phyloP scores from a whole-genome alignment of 305 asterid species.

The Fraxinus paxiana region DNA sequence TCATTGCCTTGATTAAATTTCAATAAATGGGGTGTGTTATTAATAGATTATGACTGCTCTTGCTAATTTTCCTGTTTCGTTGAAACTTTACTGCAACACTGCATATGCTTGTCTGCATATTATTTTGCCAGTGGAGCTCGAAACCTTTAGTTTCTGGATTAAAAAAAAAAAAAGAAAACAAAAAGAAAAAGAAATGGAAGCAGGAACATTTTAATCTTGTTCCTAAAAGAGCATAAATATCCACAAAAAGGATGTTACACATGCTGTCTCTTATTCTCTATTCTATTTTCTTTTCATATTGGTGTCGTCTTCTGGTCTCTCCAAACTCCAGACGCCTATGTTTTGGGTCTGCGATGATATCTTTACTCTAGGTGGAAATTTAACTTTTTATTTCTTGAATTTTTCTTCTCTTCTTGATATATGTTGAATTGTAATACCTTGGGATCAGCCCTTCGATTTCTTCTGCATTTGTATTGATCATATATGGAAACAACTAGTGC shows the following conservation, averaged over 20 bases:
- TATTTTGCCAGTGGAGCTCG: conserved; percentile 1
- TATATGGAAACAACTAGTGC: neutral
- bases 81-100: neutral
- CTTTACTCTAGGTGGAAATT: neutral
- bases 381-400: neutral
- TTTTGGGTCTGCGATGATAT: neutral
- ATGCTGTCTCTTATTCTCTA: neutral
- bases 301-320: conserved; percentile 4
- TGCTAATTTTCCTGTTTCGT: neutral
- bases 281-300: neutral
- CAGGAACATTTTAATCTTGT: neutral
- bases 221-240: neutral
- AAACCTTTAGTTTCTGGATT: neutral
- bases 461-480: neutral
- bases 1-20: neutral
- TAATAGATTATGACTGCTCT: neutral
- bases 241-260: neutral
- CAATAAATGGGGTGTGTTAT: neutral
- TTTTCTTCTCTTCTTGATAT: neutral
- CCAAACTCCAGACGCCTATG: neutral
- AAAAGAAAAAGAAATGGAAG: neutral
- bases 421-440: neutral
- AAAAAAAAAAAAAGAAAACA: neutral
- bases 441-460: neutral
- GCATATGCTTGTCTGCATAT: neutral